Percentiles rank a stretch among this genome's conserved stretches.
Conservation (phyloP, 768 basidiomycete genomes). For the Auriscalpium vulgare region DNA sequence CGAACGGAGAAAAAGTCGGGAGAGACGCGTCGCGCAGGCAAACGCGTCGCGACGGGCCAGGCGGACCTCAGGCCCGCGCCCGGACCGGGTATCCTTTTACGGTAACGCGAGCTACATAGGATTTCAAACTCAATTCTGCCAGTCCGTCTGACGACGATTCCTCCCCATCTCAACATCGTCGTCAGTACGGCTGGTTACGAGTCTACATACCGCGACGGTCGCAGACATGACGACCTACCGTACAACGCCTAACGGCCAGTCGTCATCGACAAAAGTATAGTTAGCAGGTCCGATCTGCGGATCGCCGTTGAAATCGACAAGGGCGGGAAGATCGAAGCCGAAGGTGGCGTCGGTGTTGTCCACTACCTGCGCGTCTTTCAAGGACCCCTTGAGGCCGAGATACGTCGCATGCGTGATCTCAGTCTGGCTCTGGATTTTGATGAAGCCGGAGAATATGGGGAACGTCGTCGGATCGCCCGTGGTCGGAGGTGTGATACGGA, state of each 20-base stretch:
- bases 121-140: too few relatives aligned
- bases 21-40: too few relatives aligned
- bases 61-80: too few relatives aligned
- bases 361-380: conserved; percentile 42
- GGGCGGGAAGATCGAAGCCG: conserved; percentile 33
- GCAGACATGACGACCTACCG: too few relatives aligned
- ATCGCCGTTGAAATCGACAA: conserved; percentile 34
- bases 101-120: too few relatives aligned
- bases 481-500: conserved; percentile 38
- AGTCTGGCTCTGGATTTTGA: conserved; percentile 27
- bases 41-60: too few relatives aligned
- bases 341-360: conserved; percentile 43
- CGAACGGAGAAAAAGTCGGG: too few relatives aligned
- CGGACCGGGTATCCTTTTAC: too few relatives aligned
- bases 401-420: conserved; percentile 38
- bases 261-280: conserved; percentile 37
- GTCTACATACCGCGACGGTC: too few relatives aligned
- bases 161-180: too few relatives aligned
- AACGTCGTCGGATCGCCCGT: conserved; percentile 34
- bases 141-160: too few relatives aligned
- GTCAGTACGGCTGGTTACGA: too few relatives aligned
- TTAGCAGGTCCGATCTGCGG: conserved; percentile 32
- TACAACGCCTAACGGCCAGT: conserved; percentile 35
- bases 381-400: conserved; percentile 33
- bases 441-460: conserved; percentile 56